These are phyloP conservation scores for Kodamaea ohmeri DNA, from an alignment of 1,139 yeast genomes.

Conservation along the genomic window DNA sequence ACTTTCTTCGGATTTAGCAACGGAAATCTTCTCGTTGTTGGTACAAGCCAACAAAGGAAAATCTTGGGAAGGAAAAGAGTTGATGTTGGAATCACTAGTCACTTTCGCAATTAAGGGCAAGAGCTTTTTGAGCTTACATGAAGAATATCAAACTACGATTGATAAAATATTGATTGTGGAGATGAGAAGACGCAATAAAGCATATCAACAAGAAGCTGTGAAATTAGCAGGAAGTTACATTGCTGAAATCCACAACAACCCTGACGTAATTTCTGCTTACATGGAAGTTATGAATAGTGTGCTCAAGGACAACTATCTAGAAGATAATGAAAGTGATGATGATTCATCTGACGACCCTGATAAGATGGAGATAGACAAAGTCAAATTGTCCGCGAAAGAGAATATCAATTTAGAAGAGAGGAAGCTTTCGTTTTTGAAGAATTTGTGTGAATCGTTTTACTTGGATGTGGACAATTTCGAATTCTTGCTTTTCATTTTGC, in stretches of 20 bases:
- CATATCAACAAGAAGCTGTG: conserved; percentile 58
- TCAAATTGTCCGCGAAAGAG: conserved; percentile 25
- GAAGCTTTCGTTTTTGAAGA: conserved; percentile 32
- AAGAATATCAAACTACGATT: conserved; percentile 29
- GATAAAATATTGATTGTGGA: conserved; percentile 54
- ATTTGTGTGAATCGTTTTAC: conserved; percentile 30
- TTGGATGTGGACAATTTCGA: conserved; percentile 18
- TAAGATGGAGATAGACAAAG: conserved; percentile 27
- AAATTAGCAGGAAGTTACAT: conserved; percentile 49
- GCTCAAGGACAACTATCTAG: conserved; percentile 31
- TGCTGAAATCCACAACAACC: conserved; percentile 38
- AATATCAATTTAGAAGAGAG: conserved; percentile 38
- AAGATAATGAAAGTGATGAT: conserved; percentile 24
- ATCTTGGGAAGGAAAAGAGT: conserved; percentile 87
- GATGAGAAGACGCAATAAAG: conserved; percentile 63
- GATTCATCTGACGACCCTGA: conserved; percentile 28
- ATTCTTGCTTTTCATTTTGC: conserved; percentile 27
- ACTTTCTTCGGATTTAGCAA: conserved; percentile 24
- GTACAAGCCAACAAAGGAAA: conserved; percentile 70
- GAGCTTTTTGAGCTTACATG: conserved; percentile 23
- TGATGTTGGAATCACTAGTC: conserved; percentile 68
- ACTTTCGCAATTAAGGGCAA: conserved; percentile 50
- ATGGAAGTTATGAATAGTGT: conserved; percentile 34
- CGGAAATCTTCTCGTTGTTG: conserved; percentile 51
- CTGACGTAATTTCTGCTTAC: conserved; percentile 37